Evolutionary conservation across 768 basidiomycete species (phyloP), one percentile per base, ranked within the genome.

Genomic region (Boletus rubroflammeus): DNA sequence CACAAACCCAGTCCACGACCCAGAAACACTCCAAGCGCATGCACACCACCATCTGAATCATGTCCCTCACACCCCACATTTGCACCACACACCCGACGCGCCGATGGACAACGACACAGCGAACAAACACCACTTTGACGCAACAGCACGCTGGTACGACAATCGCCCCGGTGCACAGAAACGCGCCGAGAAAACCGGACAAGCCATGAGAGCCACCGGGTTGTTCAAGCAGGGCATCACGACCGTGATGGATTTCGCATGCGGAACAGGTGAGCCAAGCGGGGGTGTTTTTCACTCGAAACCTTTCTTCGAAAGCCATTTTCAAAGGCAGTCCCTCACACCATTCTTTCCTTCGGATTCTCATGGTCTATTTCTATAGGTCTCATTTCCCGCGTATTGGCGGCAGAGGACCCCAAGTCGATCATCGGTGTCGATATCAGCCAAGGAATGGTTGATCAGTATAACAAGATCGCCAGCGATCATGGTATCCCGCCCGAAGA

Each of bases 381-480:
- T 15, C 67, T 82, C 21, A 67, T 89, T 15, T 84, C 88, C 2
- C 76, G 81, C 57, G 76, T 79, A 40, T 75, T 91, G 23, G 81
- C 81, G 0, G 80, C 80, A 0, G 75, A 82, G 2, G 72, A 86
- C 58, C 78, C 79, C 43, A 85, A 82, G 64, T 74, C 74, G 29
- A 78, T 91, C 56, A 69, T 90, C 15, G 90, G 88, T 10, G 82
- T 88, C 15, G 90, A 92, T 63, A 86, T 90, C 63, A 89, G 84
- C 69, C 82, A 84, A 57, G 78, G 70, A 1, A 80, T 84, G 75
- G 85, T 91, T 9, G 82, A 88, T 51, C 68, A 74, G 15, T 92
- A 81, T 73, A 89, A 88, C 67, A 62, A 69, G 48, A 73, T 75
- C 21, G 81, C 82, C 13, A 54, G 54, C 19, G 80, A 85, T 51